Conservation (phyloP, 164 flowering plant species). For the Vitis cinerea region DNA sequence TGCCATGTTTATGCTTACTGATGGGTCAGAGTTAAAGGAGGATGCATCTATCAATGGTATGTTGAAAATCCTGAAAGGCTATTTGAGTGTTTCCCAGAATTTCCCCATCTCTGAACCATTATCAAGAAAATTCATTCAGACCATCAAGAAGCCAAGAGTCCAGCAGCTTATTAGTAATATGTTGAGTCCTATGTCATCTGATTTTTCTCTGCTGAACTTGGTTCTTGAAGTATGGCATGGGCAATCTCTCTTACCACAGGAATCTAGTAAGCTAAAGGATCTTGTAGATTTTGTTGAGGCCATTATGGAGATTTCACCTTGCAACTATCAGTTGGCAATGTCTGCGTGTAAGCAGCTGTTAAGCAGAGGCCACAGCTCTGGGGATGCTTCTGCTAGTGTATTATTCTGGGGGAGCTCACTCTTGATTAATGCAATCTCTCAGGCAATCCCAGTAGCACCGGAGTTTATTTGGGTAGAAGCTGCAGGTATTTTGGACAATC, state of each 20-base stretch:
- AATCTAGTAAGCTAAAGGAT: slow-evolving; percentile 33
- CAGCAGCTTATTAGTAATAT: slow-evolving; percentile 52
- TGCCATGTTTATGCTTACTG: slow-evolving; percentile 41
- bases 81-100: slow-evolving; percentile 35
- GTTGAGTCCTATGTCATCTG: slow-evolving; percentile 53
- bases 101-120: slow-evolving; percentile 36
- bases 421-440: slow-evolving; percentile 55
- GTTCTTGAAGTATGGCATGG: slow-evolving; percentile 75
- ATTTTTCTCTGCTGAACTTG: slow-evolving; percentile 48
- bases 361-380: slow-evolving; percentile 10
- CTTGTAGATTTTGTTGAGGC: slow-evolving; percentile 76
- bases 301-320: slow-evolving; percentile 55
- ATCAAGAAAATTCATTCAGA: slow-evolving; percentile 52
- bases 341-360: slow-evolving; percentile 50
- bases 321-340: slow-evolving; percentile 60
- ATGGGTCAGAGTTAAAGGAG: slow-evolving; percentile 23
- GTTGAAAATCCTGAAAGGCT: slow-evolving; percentile 33
- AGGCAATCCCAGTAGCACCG: slow-evolving; percentile 69
- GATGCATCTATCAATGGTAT: slow-evolving; percentile 22
- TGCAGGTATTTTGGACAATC: slow-evolving; percentile 39
- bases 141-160: slow-evolving; percentile 52
- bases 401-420: slow-evolving; percentile 69
- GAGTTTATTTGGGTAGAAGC: slow-evolving; percentile 73
- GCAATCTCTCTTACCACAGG: slow-evolving; percentile 62
- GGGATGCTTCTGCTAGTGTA: slow-evolving; percentile 28